Evolutionary conservation across 106 monocot species (phyloP).

Genomic region (Apostasia shenzhenica): DNA sequence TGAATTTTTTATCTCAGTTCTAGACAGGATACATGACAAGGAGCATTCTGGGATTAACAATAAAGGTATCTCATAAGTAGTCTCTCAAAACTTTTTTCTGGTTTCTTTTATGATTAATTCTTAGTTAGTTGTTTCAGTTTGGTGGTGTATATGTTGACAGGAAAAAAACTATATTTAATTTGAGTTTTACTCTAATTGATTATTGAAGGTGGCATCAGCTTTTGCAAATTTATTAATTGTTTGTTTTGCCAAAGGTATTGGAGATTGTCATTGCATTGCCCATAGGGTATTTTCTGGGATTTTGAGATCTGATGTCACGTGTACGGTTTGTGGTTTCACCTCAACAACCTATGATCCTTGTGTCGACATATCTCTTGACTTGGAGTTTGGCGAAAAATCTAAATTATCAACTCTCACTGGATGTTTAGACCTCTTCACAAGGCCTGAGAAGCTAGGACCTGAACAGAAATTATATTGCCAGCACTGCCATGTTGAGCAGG

Average conservation of each 20-base stretch:
- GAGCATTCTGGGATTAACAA: constrained; percentile 26
- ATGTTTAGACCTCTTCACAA: constrained; percentile 56
- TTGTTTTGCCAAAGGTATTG: constrained; percentile 23
- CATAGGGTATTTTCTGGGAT: constrained; percentile 59
- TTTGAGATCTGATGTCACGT: constrained; percentile 57
- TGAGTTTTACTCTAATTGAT: background rate
- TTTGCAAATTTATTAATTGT: background rate
- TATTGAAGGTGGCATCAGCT: background rate
- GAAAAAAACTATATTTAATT: background rate
- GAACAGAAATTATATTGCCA: constrained; percentile 56
- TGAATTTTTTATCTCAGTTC: constrained; percentile 66
- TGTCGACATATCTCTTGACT: constrained; percentile 52
- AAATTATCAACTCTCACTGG: constrained; percentile 34
- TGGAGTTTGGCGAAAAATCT: constrained; percentile 18
- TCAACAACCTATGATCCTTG: constrained; percentile 76
- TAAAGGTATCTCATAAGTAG: constrained; percentile 24
- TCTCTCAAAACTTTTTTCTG: background rate
- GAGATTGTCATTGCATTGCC: constrained; percentile 66
- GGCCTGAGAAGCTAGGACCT: constrained; percentile 55
- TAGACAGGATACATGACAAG: constrained; percentile 65
- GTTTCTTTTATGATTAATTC: background rate
- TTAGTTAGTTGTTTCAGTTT: too few relatives aligned
- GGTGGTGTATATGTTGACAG: background rate
- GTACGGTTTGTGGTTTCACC: constrained; percentile 54
- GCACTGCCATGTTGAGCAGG: constrained; percentile 39